Evolutionary conservation across 1,284 basidiomycete genomes (phyloP), one percentile per base, ranked within the genome.

Genomic region (Hortiboletus rubellus): DNA sequence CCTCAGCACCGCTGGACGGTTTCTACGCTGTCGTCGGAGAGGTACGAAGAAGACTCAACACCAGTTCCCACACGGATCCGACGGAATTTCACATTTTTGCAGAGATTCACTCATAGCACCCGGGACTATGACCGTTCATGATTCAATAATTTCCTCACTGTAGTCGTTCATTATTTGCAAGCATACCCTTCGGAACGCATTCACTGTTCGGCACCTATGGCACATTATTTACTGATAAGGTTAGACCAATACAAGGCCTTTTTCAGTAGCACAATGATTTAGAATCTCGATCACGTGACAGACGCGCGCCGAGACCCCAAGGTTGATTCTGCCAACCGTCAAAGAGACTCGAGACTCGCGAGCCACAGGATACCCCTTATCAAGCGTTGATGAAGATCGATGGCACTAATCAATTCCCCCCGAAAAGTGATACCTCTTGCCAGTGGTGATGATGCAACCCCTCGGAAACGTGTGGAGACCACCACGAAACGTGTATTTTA

Each of bases 401-500:
- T 82, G 79, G 72, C 76, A 37, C 66, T 82, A 50, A 75, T 66
- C 64, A 75, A 78, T 30, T 87, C 88, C 49, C 89, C 89, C 41
- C 80, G 89, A 56, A 91, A 91, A 72, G 74, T 81, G 10, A 77
- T 91, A 7, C 87, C 89, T 34, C 78, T 91, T 38, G 80, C 86
- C 31, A 79, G 76, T 62, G 87, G 86, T 43, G 83, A 89, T 58
- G 83, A 85, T 61, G 69, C 74, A 41, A 74, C 78, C 49, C 73
- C 77, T 42, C 74, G 70, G 54, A 75, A 72, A 59, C 72, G 77
- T 47, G 66, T 68, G 3, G 71, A 73, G 24, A 71, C 77, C n/a
- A 69, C 71, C 59, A 92, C 86, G 3, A 86, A 80, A 69, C 86
- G 90, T 68, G 86, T 85, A 33, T 92, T 92, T 72, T 90, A 86